Conservation (phyloP, 2,329 filamentous ascomycete genomes). For the Aspergillus bombycis region DNA sequence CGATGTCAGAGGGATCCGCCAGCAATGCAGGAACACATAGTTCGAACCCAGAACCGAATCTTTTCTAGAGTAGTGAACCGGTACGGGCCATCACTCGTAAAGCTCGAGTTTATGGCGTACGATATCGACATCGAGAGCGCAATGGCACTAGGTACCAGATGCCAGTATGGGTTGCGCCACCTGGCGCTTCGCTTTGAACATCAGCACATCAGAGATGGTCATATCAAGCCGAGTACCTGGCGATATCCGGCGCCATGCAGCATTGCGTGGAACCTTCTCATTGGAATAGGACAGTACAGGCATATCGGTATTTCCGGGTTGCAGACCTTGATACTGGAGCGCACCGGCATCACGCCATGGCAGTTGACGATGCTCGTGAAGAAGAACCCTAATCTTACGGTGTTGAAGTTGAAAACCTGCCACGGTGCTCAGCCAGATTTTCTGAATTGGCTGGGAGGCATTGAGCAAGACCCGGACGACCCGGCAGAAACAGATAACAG, state of each 20-base stretch:
- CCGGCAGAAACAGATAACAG: background rate
- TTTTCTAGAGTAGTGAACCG: slow-evolving; percentile 27
- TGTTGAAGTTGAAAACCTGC: slow-evolving; percentile 36
- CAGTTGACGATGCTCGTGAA: slow-evolving; percentile 38
- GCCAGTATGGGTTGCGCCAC: slow-evolving; percentile 30
- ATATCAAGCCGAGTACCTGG: slow-evolving; percentile 35
- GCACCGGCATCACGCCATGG: slow-evolving; percentile 38
- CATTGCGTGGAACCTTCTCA: slow-evolving; percentile 36
- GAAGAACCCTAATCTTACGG: slow-evolving; percentile 31
- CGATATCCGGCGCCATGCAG: slow-evolving; percentile 28
- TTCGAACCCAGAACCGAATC: slow-evolving; percentile 29
- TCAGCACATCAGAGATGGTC: slow-evolving; percentile 36
- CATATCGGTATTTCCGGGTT: slow-evolving; percentile 27
- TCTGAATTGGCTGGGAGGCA: slow-evolving; percentile 37
- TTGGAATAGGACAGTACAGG: slow-evolving; percentile 31
- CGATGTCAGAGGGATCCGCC: background rate
- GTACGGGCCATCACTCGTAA: slow-evolving; percentile 32
- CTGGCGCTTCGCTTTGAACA: slow-evolving; percentile 41
- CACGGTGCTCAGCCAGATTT: slow-evolving; percentile 38
- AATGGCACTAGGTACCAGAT: slow-evolving; percentile 26
- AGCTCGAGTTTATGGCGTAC: slow-evolving; percentile 36
- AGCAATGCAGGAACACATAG: slow-evolving; percentile 22
- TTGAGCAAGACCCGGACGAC: slow-evolving; percentile 19
- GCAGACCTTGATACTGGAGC: slow-evolving; percentile 34
- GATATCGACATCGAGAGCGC: slow-evolving; percentile 34